Percentiles rank a stretch among this genome's conserved stretches.
Conservation (phyloP, 306 rosid genomes). For the Cicer bijugum region DNA sequence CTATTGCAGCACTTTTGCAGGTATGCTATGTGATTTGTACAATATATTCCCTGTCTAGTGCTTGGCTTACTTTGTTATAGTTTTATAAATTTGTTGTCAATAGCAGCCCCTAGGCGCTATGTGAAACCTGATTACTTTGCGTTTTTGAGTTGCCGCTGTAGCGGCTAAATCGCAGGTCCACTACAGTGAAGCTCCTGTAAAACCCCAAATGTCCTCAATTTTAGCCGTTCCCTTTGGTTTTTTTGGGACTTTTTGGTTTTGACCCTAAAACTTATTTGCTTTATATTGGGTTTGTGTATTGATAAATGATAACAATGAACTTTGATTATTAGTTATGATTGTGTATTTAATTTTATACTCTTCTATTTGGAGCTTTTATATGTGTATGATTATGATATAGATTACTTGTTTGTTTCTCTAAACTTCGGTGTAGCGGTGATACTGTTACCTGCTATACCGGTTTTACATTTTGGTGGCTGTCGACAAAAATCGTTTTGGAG, state of each 20-base stretch:
- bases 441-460: not conserved
- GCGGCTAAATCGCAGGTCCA: not conserved
- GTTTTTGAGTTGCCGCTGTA: not conserved
- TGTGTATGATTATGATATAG: not conserved
- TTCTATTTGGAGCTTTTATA: not conserved
- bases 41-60: constrained; percentile 32
- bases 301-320: not conserved
- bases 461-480: not conserved
- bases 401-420: not conserved
- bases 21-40: constrained; percentile 45
- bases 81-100: constrained; percentile 10
- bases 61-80: constrained; percentile 30
- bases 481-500: too few species aligned
- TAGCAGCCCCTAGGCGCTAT: not conserved
- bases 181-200: not conserved
- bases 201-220: not conserved
- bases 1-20: constrained; percentile 90
- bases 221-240: not conserved
- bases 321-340: not conserved
- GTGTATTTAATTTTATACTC: not conserved
- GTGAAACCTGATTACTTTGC: not conserved
- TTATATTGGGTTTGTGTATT: not conserved
- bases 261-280: not conserved
- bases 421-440: not conserved
- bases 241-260: not conserved